These are phyloP conservation scores for Lojkania enalia DNA, from an alignment of 2,329 filamentous ascomycete genomes.

Conservation along the genomic window DNA sequence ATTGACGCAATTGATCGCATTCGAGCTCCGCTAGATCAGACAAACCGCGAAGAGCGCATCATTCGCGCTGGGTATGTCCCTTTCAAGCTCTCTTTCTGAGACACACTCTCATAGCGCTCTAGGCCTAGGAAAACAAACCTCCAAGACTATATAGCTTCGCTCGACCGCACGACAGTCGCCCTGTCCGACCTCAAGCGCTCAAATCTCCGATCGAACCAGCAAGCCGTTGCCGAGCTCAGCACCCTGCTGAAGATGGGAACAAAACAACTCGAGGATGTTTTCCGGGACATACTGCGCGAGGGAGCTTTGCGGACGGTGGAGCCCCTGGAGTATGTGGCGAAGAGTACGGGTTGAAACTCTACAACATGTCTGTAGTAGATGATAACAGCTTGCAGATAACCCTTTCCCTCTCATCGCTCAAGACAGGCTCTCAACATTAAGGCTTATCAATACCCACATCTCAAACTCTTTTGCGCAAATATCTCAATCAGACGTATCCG, in stretches of 20 bases:
- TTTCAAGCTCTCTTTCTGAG: neutral
- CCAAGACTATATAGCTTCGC: constrained; percentile 81
- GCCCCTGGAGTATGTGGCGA: constrained; percentile 89
- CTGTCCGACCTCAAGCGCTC: constrained; percentile 81
- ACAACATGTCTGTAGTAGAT: neutral
- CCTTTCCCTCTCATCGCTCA: constrained; percentile 80
- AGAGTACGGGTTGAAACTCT: constrained; percentile 59
- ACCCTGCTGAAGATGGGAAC: constrained; percentile 78
- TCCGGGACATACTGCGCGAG: constrained; percentile 76
- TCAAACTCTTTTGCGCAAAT: constrained; percentile 58
- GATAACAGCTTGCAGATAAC: constrained; percentile 50
- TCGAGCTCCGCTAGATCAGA: constrained; percentile 88
- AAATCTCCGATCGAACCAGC: constrained; percentile 90
- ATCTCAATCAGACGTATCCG: constrained; percentile 52
- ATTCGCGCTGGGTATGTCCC: constrained; percentile 73
- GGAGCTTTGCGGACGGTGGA: constrained; percentile 76
- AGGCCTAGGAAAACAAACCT: constrained; percentile 81
- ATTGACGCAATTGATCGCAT: constrained; percentile 85
- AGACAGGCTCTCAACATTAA: constrained; percentile 74
- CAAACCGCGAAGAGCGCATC: constrained; percentile 87
- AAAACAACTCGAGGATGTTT: constrained; percentile 80
- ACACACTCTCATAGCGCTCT: constrained; percentile 16
- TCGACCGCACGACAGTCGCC: constrained; percentile 87
- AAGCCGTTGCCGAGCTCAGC: constrained; percentile 79
- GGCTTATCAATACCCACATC: constrained; percentile 79